Evolutionary conservation across 2,329 filamentous ascomycete species (phyloP).

Genomic region (Hyphodiscus sp.): DNA sequence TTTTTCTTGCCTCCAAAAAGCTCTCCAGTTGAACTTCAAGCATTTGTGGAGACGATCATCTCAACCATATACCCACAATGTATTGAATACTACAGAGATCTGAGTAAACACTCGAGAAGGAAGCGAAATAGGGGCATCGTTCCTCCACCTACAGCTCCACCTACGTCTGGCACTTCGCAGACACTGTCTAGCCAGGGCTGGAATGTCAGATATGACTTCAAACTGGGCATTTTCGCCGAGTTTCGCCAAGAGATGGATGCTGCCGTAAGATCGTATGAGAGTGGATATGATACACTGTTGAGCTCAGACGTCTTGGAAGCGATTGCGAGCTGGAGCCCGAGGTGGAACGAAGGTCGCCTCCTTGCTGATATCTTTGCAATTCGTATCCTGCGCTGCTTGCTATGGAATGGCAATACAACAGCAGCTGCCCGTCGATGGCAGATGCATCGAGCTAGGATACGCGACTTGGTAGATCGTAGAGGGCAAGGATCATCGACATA

Average conservation of each 20-base stretch:
- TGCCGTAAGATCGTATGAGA: conserved; percentile 78
- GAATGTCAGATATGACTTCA: conserved; percentile 94
- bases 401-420: conserved; percentile 76
- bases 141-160: conserved; percentile 75
- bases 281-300: conserved; percentile 78
- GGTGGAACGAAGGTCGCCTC: conserved; percentile 90
- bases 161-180: conserved; percentile 77
- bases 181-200: conserved; percentile 80
- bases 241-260: conserved; percentile 90
- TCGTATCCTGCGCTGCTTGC: conserved; percentile 71
- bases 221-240: conserved; percentile 83
- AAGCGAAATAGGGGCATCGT: conserved; percentile 76
- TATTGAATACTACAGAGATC: conserved; percentile 86
- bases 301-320: conserved; percentile 79
- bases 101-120: conserved; percentile 85
- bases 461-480: conserved; percentile 71
- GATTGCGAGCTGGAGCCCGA: conserved; percentile 81
- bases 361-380: conserved; percentile 77
- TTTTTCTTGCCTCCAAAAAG: conserved; percentile 76
- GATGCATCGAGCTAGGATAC: conserved; percentile 65
- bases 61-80: conserved; percentile 65
- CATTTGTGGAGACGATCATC: conserved; percentile 68
- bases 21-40: conserved; percentile 62
- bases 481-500: conserved; percentile 85
- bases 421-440: conserved; percentile 76